Base-by-base conservation (phyloP, 2,329 filamentous ascomycete genomes). In the Acephala macrosclerotiorum region DNA sequence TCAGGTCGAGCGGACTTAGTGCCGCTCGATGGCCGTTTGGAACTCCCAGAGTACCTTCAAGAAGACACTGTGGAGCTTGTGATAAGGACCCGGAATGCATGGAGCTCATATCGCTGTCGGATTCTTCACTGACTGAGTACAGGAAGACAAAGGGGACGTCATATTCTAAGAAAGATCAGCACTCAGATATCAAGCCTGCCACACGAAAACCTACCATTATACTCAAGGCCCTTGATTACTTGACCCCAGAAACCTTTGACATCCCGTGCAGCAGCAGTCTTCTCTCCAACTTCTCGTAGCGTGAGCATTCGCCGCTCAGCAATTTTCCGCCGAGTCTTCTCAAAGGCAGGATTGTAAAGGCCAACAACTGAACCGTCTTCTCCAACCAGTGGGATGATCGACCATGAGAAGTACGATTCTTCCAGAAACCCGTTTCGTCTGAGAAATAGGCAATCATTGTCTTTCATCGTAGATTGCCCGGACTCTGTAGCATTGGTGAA, bases 381-480 rank as follows among this genome's bases (percentile, higher is more conserved):
- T 2, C 91, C 92, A 1, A 95, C 86, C 68, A 95, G 83, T 0
- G 92, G 92, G 29, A 95, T 90, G 49, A 95, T 88, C 1, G 89
- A 91, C 49, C 91, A 95, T 14, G 90, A 92, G 75, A 95, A 95
- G 75, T 92, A 95, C 0, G 91, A 89, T 75, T 96, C 92, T 77
- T 96, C 91, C 1, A 93, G 78, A 67, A 86, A 93, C 1, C 88
- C 87, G 68, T 87, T 86, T 8, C 92, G 86, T 56, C 85, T 82
- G 36, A 96, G 84, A 72, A 94, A 93, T 1, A 95, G 81, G 64
- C 87, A 88, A 68, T 95, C 91, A 72, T 96, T 92, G 70, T 94
- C 89, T 76, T 94, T 95, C 90, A 94, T 92, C 0, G 89, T 93
- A 0, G 92, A 90, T 78, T 94, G 89, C 0, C 92, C 93, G 4